Evolutionary conservation across 1,139 yeast genomes (phyloP), one percentile per base, ranked within the genome.

Genomic region (Diutina mesorugosa): DNA sequence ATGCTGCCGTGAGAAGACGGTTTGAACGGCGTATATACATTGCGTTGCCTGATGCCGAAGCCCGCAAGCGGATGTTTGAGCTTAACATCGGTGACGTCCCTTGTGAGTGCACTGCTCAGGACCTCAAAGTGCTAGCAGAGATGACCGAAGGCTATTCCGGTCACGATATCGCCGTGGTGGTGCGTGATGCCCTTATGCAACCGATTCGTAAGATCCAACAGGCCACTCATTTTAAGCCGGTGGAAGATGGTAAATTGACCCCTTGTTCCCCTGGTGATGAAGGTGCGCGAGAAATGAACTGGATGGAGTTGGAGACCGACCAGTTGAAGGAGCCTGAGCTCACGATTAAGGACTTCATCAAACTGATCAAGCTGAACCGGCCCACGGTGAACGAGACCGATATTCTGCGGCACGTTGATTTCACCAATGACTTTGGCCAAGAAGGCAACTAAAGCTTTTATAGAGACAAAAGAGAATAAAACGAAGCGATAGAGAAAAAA

Each of bases 141-240:
- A 86, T 93, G 93, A 93, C 99, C 0, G 96, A 90, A 8, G 99
- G 99, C 10, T 93, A 93, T 69, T 90, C 97, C 0, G 99, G 99
- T 57, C 96, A 93, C 67, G 99, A 95, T 78, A 81, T 95, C 48
- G 95, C 98, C 0, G 97, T 93, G 51, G 95, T 91, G 18, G 99
- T 95, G 6, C 83, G 96, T 64, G 99, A 95, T 70, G 98, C 99
- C 0, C 76, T 95, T 61, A 95, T 95, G 99, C 95, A 91, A 69
- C 99, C 99, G 1, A 89, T 95, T 58, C 81, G 99, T 64, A 90
- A 90, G 67, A 90, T 95, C 61, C 99, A 93, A 69, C 87, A 83
- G 64, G 98, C 99, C 0, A 95, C 99, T 0, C 99, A 95, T 73
- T 95, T 95, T 73, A 88, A 87, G 65, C 76, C 78, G 57, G 79